Base-by-base conservation (phyloP, 1,284 basidiomycete genomes). In the Cryptococcus deneoformans region DNA sequence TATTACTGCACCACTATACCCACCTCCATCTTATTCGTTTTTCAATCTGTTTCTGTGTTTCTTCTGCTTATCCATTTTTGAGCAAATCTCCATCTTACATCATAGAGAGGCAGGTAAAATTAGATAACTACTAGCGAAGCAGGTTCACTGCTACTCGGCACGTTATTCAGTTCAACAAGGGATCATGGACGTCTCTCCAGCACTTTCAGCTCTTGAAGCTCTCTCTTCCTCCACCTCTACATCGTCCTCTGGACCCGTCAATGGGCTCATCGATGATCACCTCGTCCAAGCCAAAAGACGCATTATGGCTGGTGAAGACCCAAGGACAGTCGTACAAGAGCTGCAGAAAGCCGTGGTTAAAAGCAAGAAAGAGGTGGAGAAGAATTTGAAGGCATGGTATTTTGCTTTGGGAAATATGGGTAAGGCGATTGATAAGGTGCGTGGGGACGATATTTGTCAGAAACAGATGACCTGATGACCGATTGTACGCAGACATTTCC, bases 391-490 rank as follows among this genome's bases (percentile, higher is more conserved):
- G 76, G 90, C 91, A 65, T 83, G 92, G 53, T 90, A 93, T 70
- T 83, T 82, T 29, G 85, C 86, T 1, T 78, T 94, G 6, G 84
- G 85, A 16, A 85, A 84, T 63, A 81, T 92, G 40, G 90, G 90
- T 36, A 95, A 93, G 76, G 82, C 85, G 0, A 76, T 95, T 66
- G 92, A 96, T 72, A 96, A 94, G 87, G 92, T 90, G 53, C 46
- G 24, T 40, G 20, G 5, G 37, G 14, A 29, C 38, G 20, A n/a
- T n/a, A 37, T 14, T 38, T 1, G 6, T 29, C 16, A 52, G 44
- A 45, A 35, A 16, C 8, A 40, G 42, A 9, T 37, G 20, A 20
- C 20, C 20, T 20, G 20, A 20, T 20, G 20, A 20, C 20, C 20
- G 20, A 2, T 2, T 56, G 20, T 20, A 20, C 20, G 20, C 20